Percentiles rank a stretch among this genome's conserved stretches.
These are phyloP conservation scores for Pyronema domesticum DNA, from an alignment of 495 filamentous ascomycete species.

Conservation along the genomic window DNA sequence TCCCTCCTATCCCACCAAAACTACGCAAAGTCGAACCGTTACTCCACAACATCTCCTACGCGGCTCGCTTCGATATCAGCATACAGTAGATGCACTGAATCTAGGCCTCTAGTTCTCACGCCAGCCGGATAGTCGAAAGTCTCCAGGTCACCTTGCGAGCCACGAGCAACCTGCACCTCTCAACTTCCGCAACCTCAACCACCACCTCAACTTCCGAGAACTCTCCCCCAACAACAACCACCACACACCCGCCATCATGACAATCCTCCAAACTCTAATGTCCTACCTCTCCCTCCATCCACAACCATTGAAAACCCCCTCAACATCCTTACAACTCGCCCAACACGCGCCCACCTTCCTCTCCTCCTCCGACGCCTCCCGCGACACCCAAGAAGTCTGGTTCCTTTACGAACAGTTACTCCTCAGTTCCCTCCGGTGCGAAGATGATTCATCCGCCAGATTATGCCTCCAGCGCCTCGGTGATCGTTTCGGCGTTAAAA, in stretches of 20 bases:
- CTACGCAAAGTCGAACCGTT: no score
- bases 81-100: no score
- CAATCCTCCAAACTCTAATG: conserved; percentile 18
- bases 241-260: conserved; percentile 6
- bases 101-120: no score
- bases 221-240: not conserved
- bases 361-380: conserved; percentile 32
- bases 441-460: conserved; percentile 61
- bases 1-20: no score
- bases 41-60: no score
- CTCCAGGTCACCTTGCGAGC: no score
- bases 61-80: no score
- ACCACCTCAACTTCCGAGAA: not conserved
- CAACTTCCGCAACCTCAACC: not conserved
- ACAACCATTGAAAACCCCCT: conserved; percentile 17
- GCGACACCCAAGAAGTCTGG: conserved; percentile 63
- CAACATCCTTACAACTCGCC: conserved; percentile 47
- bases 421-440: conserved; percentile 65
- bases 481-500: conserved; percentile 59
- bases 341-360: conserved; percentile 62
- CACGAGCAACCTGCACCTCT: no score
- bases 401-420: conserved; percentile 68
- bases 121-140: no score
- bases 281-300: conserved; percentile 19
- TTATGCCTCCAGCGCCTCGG: conserved; percentile 54